These are phyloP conservation scores for Talaromyces sp. DNA, from an alignment of 2,329 filamentous ascomycete species.

Conservation along the genomic window DNA sequence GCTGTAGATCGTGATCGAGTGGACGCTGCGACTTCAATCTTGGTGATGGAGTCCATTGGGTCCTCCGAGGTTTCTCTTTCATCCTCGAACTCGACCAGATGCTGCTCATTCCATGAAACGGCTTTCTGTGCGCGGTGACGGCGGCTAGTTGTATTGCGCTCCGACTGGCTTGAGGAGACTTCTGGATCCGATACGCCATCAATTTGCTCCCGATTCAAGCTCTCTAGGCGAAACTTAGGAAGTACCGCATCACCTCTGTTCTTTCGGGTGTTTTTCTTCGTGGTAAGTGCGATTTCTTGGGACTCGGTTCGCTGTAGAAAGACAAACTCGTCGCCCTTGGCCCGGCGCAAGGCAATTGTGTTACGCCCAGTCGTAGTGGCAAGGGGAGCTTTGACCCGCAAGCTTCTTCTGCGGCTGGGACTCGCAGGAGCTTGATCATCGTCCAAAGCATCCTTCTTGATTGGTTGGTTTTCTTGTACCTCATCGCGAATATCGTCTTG, in stretches of 20 bases:
- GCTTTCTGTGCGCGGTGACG: slow-evolving; percentile 24
- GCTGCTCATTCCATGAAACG: slow-evolving; percentile 44
- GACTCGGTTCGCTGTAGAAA: slow-evolving; percentile 46
- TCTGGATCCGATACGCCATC: slow-evolving; percentile 6
- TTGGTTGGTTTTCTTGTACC: slow-evolving; percentile 10
- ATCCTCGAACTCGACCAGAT: slow-evolving; percentile 40
- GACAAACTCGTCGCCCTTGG: slow-evolving; percentile 50
- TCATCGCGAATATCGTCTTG: slow-evolving; percentile 12
- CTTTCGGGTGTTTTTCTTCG: slow-evolving; percentile 46
- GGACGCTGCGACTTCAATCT: slow-evolving; percentile 24
- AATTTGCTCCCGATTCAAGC: slow-evolving; percentile 20
- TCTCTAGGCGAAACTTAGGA: slow-evolving; percentile 35
- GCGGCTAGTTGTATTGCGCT: neutral
- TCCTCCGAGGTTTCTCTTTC: slow-evolving; percentile 18
- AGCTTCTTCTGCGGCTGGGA: slow-evolving; percentile 40
- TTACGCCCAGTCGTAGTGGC: slow-evolving; percentile 35
- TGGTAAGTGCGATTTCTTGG: slow-evolving; percentile 45
- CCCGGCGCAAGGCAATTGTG: slow-evolving; percentile 46
- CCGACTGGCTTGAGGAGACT: slow-evolving; percentile 5
- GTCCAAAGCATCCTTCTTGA: slow-evolving; percentile 21
- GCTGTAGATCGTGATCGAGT: slow-evolving; percentile 18
- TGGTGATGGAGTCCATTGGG: slow-evolving; percentile 14
- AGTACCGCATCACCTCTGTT: slow-evolving; percentile 44
- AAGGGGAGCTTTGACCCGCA: slow-evolving; percentile 33
- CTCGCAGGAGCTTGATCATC: slow-evolving; percentile 27